Percentiles rank a stretch among this genome's conserved stretches.
Evolutionary conservation across 2,329 filamentous ascomycete genomes (phyloP).

Genomic region (Fusarium tricinctum): DNA sequence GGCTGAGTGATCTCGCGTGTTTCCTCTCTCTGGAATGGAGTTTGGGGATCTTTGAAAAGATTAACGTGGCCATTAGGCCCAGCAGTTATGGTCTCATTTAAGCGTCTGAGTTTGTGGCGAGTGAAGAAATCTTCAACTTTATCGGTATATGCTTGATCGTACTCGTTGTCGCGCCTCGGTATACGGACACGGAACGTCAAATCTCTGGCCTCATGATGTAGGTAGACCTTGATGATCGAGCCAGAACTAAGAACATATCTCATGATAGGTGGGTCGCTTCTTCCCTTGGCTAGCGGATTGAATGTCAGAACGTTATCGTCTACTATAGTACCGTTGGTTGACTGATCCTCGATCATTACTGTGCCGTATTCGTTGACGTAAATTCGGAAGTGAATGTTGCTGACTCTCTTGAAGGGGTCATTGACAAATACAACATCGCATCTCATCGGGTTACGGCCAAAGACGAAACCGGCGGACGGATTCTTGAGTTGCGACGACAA

Average conservation of each 20-base stretch:
- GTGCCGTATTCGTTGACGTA: constrained; percentile 88
- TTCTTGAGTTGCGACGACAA: constrained; percentile 81
- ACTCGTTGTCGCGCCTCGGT: constrained; percentile 77
- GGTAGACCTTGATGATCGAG: constrained; percentile 78
- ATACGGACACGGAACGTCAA: constrained; percentile 89
- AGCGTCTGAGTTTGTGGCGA: constrained; percentile 52
- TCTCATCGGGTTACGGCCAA: constrained; percentile 79
- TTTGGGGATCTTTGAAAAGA: constrained; percentile 51
- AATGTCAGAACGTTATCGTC: constrained; percentile 76
- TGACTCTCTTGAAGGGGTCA: constrained; percentile 80
- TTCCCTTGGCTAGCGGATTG: constrained; percentile 55
- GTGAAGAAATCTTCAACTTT: constrained; percentile 79
- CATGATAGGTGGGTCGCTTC: constrained; percentile 53
- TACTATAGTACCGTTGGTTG: constrained; percentile 95
- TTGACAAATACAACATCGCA: constrained; percentile 80
- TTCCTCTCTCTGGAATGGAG: constrained; percentile 39
- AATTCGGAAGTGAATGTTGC: constrained; percentile 96
- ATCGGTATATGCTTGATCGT: constrained; percentile 73
- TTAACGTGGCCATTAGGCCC: constrained; percentile 63
- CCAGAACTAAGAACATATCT: constrained; percentile 78
- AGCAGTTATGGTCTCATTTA: constrained; percentile 62
- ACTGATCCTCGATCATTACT: constrained; percentile 93
- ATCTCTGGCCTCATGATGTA: constrained; percentile 67
- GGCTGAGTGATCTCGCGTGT: constrained; percentile 38
- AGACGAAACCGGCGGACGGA: constrained; percentile 80